Evolutionary conservation across 768 basidiomycete genomes (phyloP).

Genomic region (Zangia roseola): DNA sequence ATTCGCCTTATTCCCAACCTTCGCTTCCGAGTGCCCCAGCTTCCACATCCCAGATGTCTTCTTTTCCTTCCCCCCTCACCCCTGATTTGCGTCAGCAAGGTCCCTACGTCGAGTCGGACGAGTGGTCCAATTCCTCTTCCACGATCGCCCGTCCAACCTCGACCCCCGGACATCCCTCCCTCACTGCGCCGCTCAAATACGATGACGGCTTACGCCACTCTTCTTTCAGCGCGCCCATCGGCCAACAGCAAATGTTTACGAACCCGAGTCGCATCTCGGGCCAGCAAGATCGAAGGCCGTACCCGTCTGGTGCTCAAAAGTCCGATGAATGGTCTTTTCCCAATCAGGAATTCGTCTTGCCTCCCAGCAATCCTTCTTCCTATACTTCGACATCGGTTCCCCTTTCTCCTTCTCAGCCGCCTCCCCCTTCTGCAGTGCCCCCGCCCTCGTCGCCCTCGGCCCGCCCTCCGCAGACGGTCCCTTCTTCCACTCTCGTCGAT

Average conservation of each 20-base stretch:
- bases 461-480: conserved; percentile 51
- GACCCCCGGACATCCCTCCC: conserved; percentile 58
- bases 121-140: conserved; percentile 55
- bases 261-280: conserved; percentile 70
- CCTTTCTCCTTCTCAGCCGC: conserved; percentile 42
- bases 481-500: conserved; percentile 63
- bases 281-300: conserved; percentile 64
- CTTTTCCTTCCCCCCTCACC: conserved; percentile 46
- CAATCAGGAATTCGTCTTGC: conserved; percentile 54
- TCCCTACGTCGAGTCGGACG: conserved; percentile 45
- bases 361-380: conserved; percentile 22
- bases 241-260: conserved; percentile 61
- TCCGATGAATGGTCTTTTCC: conserved; percentile 75
- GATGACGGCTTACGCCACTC: conserved; percentile 70
- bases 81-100: conserved; percentile 47
- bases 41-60: conserved; percentile 49
- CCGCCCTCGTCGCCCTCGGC: conserved; percentile 44
- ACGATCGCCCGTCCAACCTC: conserved; percentile 68
- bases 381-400: conserved; percentile 34
- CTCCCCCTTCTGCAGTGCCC: conserved; percentile 31
- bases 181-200: conserved; percentile 55
- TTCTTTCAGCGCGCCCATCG: conserved; percentile 58
- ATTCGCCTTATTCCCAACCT: conserved; percentile 46
- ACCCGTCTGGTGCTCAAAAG: conserved; percentile 45
- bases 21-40: conserved; percentile 53